Conservation (phyloP, 495 filamentous ascomycete species). For the Annulohypoxylon moriforme region DNA sequence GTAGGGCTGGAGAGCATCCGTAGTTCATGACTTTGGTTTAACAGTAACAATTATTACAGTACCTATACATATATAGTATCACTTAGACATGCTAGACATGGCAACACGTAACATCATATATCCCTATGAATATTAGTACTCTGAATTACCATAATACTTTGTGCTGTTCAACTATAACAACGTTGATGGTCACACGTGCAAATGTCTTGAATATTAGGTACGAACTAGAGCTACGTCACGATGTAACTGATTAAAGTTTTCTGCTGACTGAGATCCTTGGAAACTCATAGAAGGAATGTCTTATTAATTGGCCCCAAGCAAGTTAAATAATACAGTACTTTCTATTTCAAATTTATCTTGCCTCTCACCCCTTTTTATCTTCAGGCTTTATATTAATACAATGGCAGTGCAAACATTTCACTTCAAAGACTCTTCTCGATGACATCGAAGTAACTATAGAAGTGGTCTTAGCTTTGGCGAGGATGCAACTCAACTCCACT, state of each 20-base stretch:
- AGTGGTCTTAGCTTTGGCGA: neutral
- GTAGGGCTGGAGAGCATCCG: slow-evolving; percentile 22
- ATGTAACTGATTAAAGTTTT: slow-evolving; percentile 10
- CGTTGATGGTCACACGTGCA: neutral
- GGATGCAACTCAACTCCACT: slow-evolving; percentile 14
- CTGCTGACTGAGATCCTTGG: slow-evolving; percentile 29
- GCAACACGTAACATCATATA: neutral
- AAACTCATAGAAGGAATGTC: slow-evolving; percentile 18
- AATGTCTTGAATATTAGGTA: neutral
- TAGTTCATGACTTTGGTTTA: neutral
- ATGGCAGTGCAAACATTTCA: neutral
- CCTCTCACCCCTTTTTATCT: slow-evolving; percentile 4
- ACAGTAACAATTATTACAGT: neutral
- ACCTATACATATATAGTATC: neutral
- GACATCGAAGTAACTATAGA: neutral
- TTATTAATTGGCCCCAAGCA: neutral
- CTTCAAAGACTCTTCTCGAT: neutral
- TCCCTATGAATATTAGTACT: neutral
- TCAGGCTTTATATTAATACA: neutral
- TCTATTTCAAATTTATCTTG: neutral
- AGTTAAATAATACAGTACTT: neutral
- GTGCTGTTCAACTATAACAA: neutral
- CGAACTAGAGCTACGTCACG: neutral
- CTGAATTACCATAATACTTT: neutral
- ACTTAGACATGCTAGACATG: neutral